Evolutionary conservation across 2,329 filamentous ascomycete genomes (phyloP), one percentile per base, ranked within the genome.

Genomic region (Phialemonium atrogriseum): DNA sequence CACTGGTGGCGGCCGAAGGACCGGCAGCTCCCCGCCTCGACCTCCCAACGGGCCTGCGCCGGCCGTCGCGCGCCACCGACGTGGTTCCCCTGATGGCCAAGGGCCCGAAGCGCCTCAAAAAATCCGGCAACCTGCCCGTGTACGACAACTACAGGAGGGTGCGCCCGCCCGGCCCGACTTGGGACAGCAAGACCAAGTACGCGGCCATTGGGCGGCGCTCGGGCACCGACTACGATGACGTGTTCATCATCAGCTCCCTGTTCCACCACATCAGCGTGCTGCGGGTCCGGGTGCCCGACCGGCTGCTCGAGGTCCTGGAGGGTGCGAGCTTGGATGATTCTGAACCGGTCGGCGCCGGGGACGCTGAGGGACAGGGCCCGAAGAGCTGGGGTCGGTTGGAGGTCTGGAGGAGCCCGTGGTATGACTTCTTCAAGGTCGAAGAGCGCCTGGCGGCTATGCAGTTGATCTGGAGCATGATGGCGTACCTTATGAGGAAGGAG

Each of bases 121-220:
- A 48, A 23, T 42, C 41, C 9, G 46, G 46, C 9, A 47, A 62
- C 31, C 54, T 72, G 49, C 66, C 63, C 38, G 64, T 77, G 27
- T 80, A 79, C 47, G 75, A 80, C 47, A 71, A 64, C 43, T 80
- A 80, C 52, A 67, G 76, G 35, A 77, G 73, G 62, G 60, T 80
- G 26, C 63, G 71, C 2, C 70, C 68, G 7, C 75, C 76, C 0
- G 54, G 68, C 8, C 56, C 64, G 6, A 68, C 64, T 14, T 80
- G 76, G 76, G 76, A 80, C 45, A 62, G 59, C 36, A 77, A 76
- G 53, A 64, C 68, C 18, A 59, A 62, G 20, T 80, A 79, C 47
- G 52, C 61, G 38, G 62, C 73, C 14, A 71, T 80, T 35, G 75
- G 75, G 5, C 68, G 65, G 39, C 49, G 51, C 9, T 43, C 44